Percentiles rank a stretch among this genome's conserved stretches.
phyloP scores from a whole-genome alignment of 23 red algal genomes.

The Gracilaria domingensis region DNA sequence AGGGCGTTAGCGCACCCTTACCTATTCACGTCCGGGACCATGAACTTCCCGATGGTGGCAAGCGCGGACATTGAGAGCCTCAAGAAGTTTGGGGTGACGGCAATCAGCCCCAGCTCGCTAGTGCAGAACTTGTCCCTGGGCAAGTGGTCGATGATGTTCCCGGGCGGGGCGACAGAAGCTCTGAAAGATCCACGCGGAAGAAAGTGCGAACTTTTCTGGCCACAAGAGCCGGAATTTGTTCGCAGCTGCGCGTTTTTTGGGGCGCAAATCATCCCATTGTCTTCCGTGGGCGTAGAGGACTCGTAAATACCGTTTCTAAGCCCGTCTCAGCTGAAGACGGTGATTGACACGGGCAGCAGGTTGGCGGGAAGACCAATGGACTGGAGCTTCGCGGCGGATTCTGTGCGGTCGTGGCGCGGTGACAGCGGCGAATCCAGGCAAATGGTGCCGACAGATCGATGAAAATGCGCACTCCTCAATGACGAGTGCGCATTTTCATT shows the following conservation, averaged over 20 bases:
- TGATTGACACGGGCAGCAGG: constrained; percentile 11
- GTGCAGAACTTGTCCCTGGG: constrained; percentile 48
- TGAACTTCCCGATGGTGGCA: not conserved
- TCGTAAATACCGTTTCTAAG: constrained; percentile 59
- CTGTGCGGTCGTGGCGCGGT: constrained; percentile 12
- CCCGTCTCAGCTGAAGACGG: constrained; percentile 44
- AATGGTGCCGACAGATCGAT: too few species aligned
- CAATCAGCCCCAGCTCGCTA: constrained; percentile 69
- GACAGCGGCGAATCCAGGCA: not conserved
- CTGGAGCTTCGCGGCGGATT: constrained; percentile 3
- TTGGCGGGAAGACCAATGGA: constrained; percentile 30
- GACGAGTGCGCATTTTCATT: too few species aligned
- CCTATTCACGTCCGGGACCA: not conserved
- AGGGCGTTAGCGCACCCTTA: constrained; percentile 83
- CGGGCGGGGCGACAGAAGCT: constrained; percentile 92
- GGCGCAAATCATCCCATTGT: constrained; percentile 84
- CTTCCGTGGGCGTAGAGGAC: constrained; percentile 83
- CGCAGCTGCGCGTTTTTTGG: constrained; percentile 75
- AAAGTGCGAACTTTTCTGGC: constrained; percentile 85
- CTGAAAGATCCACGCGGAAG: constrained; percentile 62
- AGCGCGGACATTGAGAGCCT: constrained; percentile 1
- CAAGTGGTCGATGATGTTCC: constrained; percentile 90
- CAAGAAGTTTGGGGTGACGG: constrained; percentile 68
- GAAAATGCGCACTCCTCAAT: too few species aligned
- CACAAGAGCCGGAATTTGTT: constrained; percentile 85